A percentile compares a stretch with the other conserved stretches of the same genome.
Conservation (phyloP, 2,329 filamentous ascomycete species). For the Colletotrichum spinosum region DNA sequence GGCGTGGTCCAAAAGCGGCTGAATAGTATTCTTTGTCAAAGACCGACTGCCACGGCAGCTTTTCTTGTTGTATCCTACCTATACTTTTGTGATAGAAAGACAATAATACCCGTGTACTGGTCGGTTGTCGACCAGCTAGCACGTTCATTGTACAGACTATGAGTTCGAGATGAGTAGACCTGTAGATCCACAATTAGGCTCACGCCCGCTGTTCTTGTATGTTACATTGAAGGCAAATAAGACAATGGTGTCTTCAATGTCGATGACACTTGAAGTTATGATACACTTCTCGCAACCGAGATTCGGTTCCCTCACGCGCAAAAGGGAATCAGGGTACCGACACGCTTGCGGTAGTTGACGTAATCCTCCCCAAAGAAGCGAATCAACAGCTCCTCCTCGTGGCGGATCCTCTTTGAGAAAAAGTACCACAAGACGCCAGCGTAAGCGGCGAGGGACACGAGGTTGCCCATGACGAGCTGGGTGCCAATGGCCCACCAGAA, state of each 20-base stretch:
- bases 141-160: no score
- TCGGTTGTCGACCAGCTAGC: no score
- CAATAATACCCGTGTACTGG: constrained; percentile 5
- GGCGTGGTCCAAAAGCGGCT: constrained; percentile 21
- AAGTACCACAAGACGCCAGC: constrained; percentile 84
- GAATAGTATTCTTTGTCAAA: neutral
- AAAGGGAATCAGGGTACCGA: constrained; percentile 85
- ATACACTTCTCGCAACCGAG: neutral
- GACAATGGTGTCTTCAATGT: no score
- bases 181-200: no score
- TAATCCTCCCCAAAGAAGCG: constrained; percentile 90
- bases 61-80: constrained; percentile 7
- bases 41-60: neutral
- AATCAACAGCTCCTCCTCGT: constrained; percentile 83
- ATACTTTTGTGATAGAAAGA: neutral
- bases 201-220: no score
- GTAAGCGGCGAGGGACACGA: constrained; percentile 81
- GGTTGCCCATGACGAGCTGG: constrained; percentile 89
- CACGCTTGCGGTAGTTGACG: constrained; percentile 75
- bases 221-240: no score
- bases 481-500: constrained; percentile 99
- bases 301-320: constrained; percentile 15
- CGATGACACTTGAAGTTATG: neutral
- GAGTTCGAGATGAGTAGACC: no score
- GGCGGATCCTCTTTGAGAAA: constrained; percentile 78